Conservation (phyloP, 495 filamentous ascomycete species). For the Symbiotaphrina buchneri region DNA sequence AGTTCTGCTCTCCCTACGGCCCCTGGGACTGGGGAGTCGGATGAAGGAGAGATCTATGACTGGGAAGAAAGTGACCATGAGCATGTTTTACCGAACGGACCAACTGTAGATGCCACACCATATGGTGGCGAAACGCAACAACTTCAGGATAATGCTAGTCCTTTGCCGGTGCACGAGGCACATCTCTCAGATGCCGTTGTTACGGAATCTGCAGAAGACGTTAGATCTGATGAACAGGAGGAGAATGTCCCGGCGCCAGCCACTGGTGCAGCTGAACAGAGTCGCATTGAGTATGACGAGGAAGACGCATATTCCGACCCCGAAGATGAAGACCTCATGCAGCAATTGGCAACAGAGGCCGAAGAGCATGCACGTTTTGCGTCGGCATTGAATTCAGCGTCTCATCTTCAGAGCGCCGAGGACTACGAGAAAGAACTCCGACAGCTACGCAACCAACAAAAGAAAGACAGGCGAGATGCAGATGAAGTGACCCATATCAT, state of each 20-base stretch:
- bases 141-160: no score
- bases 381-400: conserved; percentile 43
- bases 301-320: conserved; percentile 50
- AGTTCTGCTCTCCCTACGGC: background rate
- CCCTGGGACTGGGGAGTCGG: conserved; percentile 1
- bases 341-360: conserved; percentile 64
- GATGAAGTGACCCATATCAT: conserved; percentile 90
- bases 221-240: conserved; percentile 5
- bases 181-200: conserved; percentile 5
- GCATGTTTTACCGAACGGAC: no score
- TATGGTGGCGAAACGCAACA: no score
- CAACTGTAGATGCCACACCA: no score
- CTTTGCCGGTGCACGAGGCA: no score
- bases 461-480: conserved; percentile 83
- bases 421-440: conserved; percentile 76
- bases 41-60: conserved; percentile 12
- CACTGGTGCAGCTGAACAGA: conserved; percentile 10
- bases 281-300: conserved; percentile 12
- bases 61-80: conserved; percentile 19
- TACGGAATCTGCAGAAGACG: background rate
- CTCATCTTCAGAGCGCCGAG: conserved; percentile 32
- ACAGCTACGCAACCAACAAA: conserved; percentile 74
- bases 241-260: conserved; percentile 1
- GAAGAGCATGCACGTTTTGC: conserved; percentile 89
- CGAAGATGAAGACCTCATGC: conserved; percentile 75